phyloP scores from a whole-genome alignment of 805 yeast genomes.

The Candida corydali region DNA sequence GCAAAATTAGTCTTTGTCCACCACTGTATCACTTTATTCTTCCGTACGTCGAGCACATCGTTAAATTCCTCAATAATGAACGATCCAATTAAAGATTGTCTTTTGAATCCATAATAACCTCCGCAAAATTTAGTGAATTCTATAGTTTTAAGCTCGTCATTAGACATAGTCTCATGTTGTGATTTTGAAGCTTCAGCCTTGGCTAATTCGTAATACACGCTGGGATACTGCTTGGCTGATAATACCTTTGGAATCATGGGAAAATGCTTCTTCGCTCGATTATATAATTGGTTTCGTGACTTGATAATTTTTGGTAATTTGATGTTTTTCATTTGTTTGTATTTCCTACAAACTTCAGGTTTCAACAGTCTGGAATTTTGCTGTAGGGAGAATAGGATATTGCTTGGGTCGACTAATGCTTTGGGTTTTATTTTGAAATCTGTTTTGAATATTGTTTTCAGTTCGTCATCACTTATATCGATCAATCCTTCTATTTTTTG shows the following conservation, averaged over 20 bases:
- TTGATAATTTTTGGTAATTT: constrained; percentile 19
- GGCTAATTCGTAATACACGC: constrained; percentile 51
- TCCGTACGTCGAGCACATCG: constrained; percentile 24
- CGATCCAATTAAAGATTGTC: constrained; percentile 50
- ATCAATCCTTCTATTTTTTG: constrained; percentile 5
- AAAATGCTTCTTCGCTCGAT: constrained; percentile 25
- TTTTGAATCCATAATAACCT: constrained; percentile 58
- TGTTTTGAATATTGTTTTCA: background rate
- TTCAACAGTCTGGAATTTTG: constrained; percentile 8
- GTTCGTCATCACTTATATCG: constrained; percentile 8
- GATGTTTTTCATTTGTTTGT: constrained; percentile 10
- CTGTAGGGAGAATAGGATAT: constrained; percentile 8
- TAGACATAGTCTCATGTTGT: constrained; percentile 40
- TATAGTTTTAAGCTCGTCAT: constrained; percentile 42
- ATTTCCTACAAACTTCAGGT: constrained; percentile 12
- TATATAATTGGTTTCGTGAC: constrained; percentile 28
- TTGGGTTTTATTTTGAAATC: no score
- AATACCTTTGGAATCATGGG: constrained; percentile 35
- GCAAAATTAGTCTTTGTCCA: constrained; percentile 59
- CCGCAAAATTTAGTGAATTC: constrained; percentile 45
- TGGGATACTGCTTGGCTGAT: constrained; percentile 37
- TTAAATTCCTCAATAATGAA: constrained; percentile 33
- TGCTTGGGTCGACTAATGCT: constrained; percentile 3
- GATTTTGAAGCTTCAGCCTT: constrained; percentile 36
- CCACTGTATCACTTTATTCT: constrained; percentile 48